A percentile compares a stretch with the other conserved stretches of the same genome.
Conservation (phyloP, 345 rosid species). For the Toxicodendron radicans region DNA sequence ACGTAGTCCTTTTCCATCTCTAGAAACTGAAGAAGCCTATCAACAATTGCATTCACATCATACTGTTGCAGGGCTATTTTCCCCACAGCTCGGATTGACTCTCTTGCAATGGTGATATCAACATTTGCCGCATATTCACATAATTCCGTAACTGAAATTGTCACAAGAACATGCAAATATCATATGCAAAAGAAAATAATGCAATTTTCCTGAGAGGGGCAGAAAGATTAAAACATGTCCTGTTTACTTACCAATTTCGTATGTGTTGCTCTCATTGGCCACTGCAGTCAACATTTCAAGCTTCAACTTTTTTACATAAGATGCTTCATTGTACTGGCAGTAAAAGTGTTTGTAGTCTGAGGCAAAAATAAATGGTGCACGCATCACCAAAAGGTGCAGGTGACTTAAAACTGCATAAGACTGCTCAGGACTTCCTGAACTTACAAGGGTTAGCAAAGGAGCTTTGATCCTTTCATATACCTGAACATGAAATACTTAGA, state of each 20-base stretch:
- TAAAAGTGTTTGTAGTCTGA: conserved; percentile 93
- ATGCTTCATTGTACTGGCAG: conserved; percentile 97
- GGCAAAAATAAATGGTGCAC: conserved; percentile 91
- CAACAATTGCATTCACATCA: conserved; percentile 98
- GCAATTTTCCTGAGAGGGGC: not conserved
- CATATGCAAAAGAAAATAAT: conserved; percentile 13
- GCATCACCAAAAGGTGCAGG: conserved; percentile 95
- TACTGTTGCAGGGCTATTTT: conserved; percentile 98
- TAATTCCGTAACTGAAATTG: conserved; percentile 82
- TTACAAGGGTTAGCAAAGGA: conserved; percentile 89
- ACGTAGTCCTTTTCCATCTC: conserved; percentile 99
- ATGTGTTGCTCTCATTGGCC: conserved; percentile 96
- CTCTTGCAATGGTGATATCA: conserved; percentile 92
- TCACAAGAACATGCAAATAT: conserved; percentile 19
- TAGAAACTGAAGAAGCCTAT: conserved; percentile 97
- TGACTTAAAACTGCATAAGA: conserved; percentile 96
- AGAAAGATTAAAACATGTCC: conserved; percentile 17
- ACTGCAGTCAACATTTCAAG: conserved; percentile 99
- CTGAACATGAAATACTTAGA: conserved; percentile 39
- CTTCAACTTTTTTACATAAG: conserved; percentile 95
- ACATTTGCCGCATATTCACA: conserved; percentile 99
- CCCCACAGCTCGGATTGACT: conserved; percentile 97
- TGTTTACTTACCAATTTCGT: conserved; percentile 84
- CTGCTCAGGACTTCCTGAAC: conserved; percentile 99
- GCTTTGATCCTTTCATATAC: conserved; percentile 99